These are phyloP conservation scores for Kodamaea hsintzibuensis DNA, from an alignment of 805 yeast genomes.

Conservation along the genomic window DNA sequence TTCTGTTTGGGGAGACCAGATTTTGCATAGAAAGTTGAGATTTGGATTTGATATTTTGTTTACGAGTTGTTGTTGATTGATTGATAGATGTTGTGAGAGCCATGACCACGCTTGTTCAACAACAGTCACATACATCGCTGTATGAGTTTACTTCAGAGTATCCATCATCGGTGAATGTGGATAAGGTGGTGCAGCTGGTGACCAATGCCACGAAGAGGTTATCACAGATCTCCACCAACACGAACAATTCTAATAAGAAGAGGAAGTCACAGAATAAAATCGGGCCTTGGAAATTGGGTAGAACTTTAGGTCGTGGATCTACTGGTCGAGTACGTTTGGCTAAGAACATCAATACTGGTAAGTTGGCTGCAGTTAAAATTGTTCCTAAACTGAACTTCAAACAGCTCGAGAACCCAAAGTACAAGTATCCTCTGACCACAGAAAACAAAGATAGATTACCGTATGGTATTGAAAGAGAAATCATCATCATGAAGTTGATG, in stretches of 20 bases:
- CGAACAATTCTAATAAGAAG: constrained; percentile 42
- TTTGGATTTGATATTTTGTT: not conserved
- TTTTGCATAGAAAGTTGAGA: not conserved
- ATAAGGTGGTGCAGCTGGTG: constrained; percentile 46
- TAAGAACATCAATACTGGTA: constrained; percentile 77
- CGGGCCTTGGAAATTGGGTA: constrained; percentile 97
- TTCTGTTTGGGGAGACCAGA: not conserved
- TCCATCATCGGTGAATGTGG: constrained; percentile 22
- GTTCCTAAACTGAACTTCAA: constrained; percentile 82
- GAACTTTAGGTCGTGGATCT: constrained; percentile 94
- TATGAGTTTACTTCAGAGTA: constrained; percentile 19
- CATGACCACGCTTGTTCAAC: constrained; percentile 28
- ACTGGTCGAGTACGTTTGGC: constrained; percentile 95
- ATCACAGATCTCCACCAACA: constrained; percentile 49
- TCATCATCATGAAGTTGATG: constrained; percentile 79
- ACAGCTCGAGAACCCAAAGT: constrained; percentile 47
- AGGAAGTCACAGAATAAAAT: constrained; percentile 56
- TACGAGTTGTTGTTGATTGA: not conserved
- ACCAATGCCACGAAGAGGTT: constrained; percentile 50
- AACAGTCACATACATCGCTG: constrained; percentile 21
- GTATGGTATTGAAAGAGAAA: constrained; percentile 84
- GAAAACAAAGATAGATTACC: constrained; percentile 59
- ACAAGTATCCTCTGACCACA: constrained; percentile 33
- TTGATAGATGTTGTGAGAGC: not conserved
- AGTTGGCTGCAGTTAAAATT: constrained; percentile 94